Evolutionary conservation across 2,329 filamentous ascomycete genomes (phyloP), one percentile per base, ranked within the genome.

Genomic region (Capronia americana): DNA sequence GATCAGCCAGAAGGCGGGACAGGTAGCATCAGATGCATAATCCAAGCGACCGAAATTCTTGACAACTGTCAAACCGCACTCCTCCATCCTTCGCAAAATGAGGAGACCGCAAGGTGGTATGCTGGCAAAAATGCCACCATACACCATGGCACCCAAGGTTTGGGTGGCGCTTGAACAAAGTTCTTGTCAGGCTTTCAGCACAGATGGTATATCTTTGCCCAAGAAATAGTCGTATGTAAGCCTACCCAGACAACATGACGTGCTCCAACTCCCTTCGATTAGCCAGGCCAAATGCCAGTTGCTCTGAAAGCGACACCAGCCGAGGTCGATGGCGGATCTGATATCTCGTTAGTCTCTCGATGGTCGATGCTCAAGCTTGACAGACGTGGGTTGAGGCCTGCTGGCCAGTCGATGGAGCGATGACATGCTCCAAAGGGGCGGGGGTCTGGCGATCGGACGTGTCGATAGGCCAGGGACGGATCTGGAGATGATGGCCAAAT

Each of bases 21-120:
- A n/a, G 38, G 38, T 17, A 44, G 65, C 57, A 48, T 48, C 58
- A 56, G 48, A 50, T 44, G 38, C 46, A 24, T 32, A 32, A 58
- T 48, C 61, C 48, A 44, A 23, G 10, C 46, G 46, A 48, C 17
- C 24, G 23, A 66, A 57, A 64, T 69, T 60, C 46, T 32, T 69
- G 67, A 64, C 64, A 69, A 41, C 64, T 62, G 64, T 64, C 67
- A 66, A 58, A n/a, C 46, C 30, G 53, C 57, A 20, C 38, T 23
- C 24, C 38, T 58, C 51, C 53, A 63, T 44, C 17, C 38, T n/a
- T 44, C 38, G 14, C 38, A 8, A 20, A n/a, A 8, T n/a, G 38
- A 7, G 38, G 38, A n/a, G 38, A 44, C 38, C 6, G 2, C 17
- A 17, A 8, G 17, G 14, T n/a, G 38, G 38, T 44, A 6, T 44